Conservation (phyloP, 2,329 filamentous ascomycete species). For the Diaporthe helianthi region DNA sequence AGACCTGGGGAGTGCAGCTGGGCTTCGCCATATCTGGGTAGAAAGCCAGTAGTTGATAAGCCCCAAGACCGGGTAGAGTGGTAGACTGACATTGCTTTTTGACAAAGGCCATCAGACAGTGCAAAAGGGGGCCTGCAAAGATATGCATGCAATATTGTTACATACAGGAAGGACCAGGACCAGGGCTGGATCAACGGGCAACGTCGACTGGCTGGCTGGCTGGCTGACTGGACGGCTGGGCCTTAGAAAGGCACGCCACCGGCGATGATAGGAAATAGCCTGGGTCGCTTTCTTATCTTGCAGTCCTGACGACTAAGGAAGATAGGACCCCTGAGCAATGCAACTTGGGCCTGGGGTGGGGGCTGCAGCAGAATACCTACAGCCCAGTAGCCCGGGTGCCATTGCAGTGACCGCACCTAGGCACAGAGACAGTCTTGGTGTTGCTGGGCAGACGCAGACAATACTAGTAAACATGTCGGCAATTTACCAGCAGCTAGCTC, state of each 20-base stretch:
- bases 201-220: neutral
- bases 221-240: too few species aligned
- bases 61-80: conserved; percentile 15
- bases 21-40: neutral
- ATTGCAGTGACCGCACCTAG: neutral
- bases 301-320: conserved; percentile 8
- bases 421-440: neutral
- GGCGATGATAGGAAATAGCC: neutral
- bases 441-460: neutral
- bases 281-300: conserved; percentile 25
- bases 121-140: neutral
- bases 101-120: neutral
- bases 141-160: conserved; percentile 8
- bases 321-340: conserved; percentile 22
- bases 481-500: neutral
- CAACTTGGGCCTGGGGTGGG: conserved; percentile 11
- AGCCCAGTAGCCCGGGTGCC: neutral
- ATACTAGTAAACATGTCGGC: neutral
- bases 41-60: conserved; percentile 15
- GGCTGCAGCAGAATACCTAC: neutral
- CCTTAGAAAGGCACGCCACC: neutral
- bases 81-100: conserved; percentile 15
- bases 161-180: neutral
- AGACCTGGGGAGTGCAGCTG: neutral
- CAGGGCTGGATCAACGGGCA: conserved; percentile 8